Base-by-base conservation (phyloP, 371 early-diverging fungal species). In the Rhizopus microsporus region DNA sequence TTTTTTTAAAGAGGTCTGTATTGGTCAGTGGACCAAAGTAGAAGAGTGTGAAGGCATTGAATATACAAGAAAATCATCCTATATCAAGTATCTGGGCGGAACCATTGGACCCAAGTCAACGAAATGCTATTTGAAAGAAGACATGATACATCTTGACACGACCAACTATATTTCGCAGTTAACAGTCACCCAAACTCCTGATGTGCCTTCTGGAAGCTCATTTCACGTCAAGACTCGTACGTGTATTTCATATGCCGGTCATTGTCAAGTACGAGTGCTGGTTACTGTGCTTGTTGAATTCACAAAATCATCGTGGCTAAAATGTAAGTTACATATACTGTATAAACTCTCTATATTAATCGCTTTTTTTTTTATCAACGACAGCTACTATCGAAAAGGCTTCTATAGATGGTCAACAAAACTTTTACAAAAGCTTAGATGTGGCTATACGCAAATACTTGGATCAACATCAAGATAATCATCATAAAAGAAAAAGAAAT, bases 201-300 rank as follows among this genome's bases (percentile, higher is more conserved):
- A 90, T 58, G 83, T 95, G 0, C 95, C 96, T 15, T 91, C 91
- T 6, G 93, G 93, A 23, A 81, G 84, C 23, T 74, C 85, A n/a
- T 96, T 96, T 62, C 69, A 68, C 8, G 80, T 89, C 16, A 85
- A 87, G 53, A 87, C 87, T 37, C 72, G 88, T 7, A 87, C 86
- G 13, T 96, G 96, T 68, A 73, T 96, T 16, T 86, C 91, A 44
- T 91, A 88, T 84, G 84, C 87, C 9, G 80, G 79, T 4, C 73
- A 78, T 17, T 77, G 77, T 10, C 65, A 73, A 54, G 73, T 86
- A 32, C 84, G 81, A 33, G 73, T 91, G 42, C 67, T 81, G 8
- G 87, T 90, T 51, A 86, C 88, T 9, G 86, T 82, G 23, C 70
- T 71, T 2, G 77, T 91, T 3, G 91, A 88, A 39, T 92, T 91